Conservation (phyloP, 2,329 filamentous ascomycete species). For the Fusarium hostae region DNA sequence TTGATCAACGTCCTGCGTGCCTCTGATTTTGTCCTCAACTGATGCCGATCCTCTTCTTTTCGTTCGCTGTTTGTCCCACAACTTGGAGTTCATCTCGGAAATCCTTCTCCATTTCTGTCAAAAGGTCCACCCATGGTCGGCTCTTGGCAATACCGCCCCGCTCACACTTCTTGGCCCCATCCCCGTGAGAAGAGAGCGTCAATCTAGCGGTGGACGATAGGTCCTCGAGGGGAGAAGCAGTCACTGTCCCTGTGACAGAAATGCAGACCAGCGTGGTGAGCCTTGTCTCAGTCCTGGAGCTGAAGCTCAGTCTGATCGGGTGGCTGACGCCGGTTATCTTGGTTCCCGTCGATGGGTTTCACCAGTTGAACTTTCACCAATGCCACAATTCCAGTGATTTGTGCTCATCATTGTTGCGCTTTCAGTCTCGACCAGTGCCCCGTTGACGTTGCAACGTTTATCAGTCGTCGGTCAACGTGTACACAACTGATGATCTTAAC, state of each 20-base stretch:
- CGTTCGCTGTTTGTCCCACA: conserved; percentile 27
- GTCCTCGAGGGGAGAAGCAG: not conserved
- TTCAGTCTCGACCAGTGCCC: not conserved
- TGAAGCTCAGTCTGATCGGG: conserved; percentile 28
- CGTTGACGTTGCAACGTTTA: conserved; percentile 15
- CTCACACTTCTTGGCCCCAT: conserved; percentile 24
- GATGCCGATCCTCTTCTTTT: conserved; percentile 35
- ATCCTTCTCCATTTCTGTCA: conserved; percentile 34
- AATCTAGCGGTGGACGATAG: conserved; percentile 44
- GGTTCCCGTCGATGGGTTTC: conserved; percentile 36
- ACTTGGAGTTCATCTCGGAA: conserved; percentile 31
- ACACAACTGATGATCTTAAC: conserved; percentile 19
- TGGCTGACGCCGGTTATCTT: conserved; percentile 33
- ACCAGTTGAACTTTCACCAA: conserved; percentile 16
- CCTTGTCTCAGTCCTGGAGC: conserved; percentile 24
- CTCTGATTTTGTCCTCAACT: conserved; percentile 33
- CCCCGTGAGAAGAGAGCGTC: conserved; percentile 38
- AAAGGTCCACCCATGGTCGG: conserved; percentile 21
- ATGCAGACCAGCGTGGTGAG: conserved; percentile 3
- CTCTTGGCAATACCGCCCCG: conserved; percentile 39
- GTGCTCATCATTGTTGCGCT: not conserved
- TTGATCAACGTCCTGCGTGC: conserved; percentile 35
- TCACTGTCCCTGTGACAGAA: conserved; percentile 9
- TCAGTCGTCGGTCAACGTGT: not conserved
- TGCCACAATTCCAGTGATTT: conserved; percentile 20